Base-by-base conservation (phyloP, 208 protist genomes). In the Wallacemonas sp. region DNA sequence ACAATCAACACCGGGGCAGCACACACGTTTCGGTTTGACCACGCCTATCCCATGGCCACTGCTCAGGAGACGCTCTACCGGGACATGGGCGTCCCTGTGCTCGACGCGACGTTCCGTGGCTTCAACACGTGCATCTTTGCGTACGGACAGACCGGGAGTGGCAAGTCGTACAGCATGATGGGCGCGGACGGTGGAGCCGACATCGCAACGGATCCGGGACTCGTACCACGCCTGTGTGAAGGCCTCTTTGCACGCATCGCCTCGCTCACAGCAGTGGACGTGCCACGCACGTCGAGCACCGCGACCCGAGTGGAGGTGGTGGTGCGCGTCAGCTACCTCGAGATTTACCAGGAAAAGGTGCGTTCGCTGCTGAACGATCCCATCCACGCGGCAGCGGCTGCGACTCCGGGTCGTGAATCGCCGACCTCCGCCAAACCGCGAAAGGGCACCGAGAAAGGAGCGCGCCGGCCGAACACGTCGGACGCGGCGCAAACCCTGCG, bases 51-150 rank as follows among this genome's bases (percentile, higher is more conserved):
- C 24, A 72, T 68, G 23, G 34, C 80, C 17, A 62, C 70, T 26
- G 69, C 84, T 14, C 95, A 98, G 72, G 66, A 87, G 9, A 58
- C 65, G 19, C 84, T 98, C 9, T 98, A 96, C 76, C 68, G 85
- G 14, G 90, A 98, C 61, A 72, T 98, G 19, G 95, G 94, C 4
- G 16, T 74, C 11, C 84, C 89, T 0, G 84, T 98, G 2, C 76
- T 98, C n/a, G 48, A 76, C n/a, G 76, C 93, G 46, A 92, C 87
- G 57, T 87, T 96, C 55, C 55, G 75, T 0, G 92, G 95, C 36
- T 94, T 88, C 74, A 94, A 97, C 76, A 92, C 82, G 3, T 93
- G 90, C 63, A 85, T 98, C 41, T 98, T 98, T 74, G 88, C 93
- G 21, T 98, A 97, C 64, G 94, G 94, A 14, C 89, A 96, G 64